Conservation (phyloP, 176 grass and related monocot genomes). For the Aegilops speltoides region DNA sequence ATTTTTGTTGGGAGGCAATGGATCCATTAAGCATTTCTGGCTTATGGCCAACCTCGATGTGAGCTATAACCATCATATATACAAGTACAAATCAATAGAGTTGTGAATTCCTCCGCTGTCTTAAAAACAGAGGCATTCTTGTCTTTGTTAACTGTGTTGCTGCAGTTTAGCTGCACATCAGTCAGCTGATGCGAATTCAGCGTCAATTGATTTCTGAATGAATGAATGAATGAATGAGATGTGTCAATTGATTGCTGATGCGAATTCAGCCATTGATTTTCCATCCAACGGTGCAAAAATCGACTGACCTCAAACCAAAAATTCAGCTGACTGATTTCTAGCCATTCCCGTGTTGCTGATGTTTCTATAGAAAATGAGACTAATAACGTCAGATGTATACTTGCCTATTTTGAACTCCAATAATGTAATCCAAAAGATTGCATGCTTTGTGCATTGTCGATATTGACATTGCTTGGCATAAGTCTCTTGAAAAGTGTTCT, state of each 20-base stretch:
- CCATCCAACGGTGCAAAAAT: no score
- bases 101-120: not conserved
- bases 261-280: no score
- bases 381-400: not conserved
- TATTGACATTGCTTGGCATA: not conserved
- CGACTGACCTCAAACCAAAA: no score
- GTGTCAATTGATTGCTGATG: no score
- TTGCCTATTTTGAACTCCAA: not conserved
- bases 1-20: not conserved
- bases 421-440: not conserved
- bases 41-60: not conserved
- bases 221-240: no score
- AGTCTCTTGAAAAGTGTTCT: not conserved
- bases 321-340: no score
- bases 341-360: not conserved
- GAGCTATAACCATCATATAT: not conserved
- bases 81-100: not conserved
- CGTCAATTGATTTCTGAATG: no score
- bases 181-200: no score
- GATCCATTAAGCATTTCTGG: not conserved
- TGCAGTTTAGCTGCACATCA: no score
- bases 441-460: not conserved
- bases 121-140: not conserved
- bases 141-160: no score
- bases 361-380: not conserved